Evolutionary conservation across 768 basidiomycete genomes (phyloP), one percentile per base, ranked within the genome.

Genomic region (Favolaschia claudopus): DNA sequence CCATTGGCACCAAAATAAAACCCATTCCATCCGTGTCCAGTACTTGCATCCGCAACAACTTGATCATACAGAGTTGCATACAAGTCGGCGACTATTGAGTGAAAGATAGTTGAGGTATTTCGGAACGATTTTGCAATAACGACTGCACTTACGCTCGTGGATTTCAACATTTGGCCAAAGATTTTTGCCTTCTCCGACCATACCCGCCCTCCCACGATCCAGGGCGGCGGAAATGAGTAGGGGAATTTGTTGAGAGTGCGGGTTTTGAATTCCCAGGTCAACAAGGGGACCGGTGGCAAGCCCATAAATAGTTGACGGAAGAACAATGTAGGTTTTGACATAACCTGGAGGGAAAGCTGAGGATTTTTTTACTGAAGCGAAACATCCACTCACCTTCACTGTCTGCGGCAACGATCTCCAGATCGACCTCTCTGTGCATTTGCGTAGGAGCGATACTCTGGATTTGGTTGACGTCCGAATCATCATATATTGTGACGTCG

Each of bases 221-320:
- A 88, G 64, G 22, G 79, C 67, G 0, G 79, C 79, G 13, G 71
- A 69, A 53, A 88, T 79, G 5, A 85, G 66, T 0, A 32, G 22
- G 2, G 85, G 86, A 27, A 89, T 80, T 58, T 85, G 85, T 7
- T 75, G 69, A 0, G 87, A 89, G 49, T 80, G 74, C 1, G 74
- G 67, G 61, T 89, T 86, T 31, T 82, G 77, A 32, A 89, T 74
- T 10, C 82, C 86, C 6, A 74, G 69, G 24, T 85, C 78, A 32
- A 82, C 80, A 24, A 89, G 76, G 6, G 66, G 68, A 7, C 79
- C 80, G 8, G 66, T 68, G 2, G 85, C 82, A 31, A 84, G 72
- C 39, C 85, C 87, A 62, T 83, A 91, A 29, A 92, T 85, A 0
- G 86, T 85, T 4, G 80, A 76, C 1, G 85, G 85, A 12, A 81